These are phyloP conservation scores for Globisporangium mamillatum DNA, from an alignment of 352 stramenopile species.

Conservation along the genomic window DNA sequence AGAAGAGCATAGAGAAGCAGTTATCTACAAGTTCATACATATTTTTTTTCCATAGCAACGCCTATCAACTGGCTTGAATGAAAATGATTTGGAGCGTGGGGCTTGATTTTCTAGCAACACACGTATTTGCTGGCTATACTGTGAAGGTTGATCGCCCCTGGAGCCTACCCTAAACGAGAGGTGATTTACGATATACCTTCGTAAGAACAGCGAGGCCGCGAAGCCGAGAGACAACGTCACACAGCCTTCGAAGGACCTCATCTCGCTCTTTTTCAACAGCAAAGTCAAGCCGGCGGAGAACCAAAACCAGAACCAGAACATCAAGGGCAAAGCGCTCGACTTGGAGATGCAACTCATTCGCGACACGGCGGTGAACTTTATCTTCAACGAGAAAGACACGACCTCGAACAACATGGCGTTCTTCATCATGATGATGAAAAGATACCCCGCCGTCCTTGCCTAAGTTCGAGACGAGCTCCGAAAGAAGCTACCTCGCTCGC, in stretches of 20 bases:
- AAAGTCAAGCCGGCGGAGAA: too few relatives aligned
- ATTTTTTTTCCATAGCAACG: too few relatives aligned
- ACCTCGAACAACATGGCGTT: slow-evolving; percentile 65
- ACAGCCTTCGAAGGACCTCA: slow-evolving; percentile 23
- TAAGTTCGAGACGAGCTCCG: slow-evolving; percentile 46
- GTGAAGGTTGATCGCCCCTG: too few relatives aligned
- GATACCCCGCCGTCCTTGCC: slow-evolving; percentile 44
- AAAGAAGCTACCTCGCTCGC: slow-evolving; percentile 28
- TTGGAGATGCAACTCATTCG: slow-evolving; percentile 19
- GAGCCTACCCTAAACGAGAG: too few relatives aligned
- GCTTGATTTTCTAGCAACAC: too few relatives aligned
- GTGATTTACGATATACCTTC: too few relatives aligned
- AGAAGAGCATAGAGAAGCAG: neutral
- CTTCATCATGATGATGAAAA: slow-evolving; percentile 78
- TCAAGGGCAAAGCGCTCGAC: slow-evolving; percentile 16
- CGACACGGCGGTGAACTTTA: slow-evolving; percentile 78
- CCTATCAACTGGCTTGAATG: too few relatives aligned
- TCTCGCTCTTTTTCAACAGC: slow-evolving; percentile 39
- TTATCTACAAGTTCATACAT: neutral
- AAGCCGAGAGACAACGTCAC: neutral
- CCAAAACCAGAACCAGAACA: slow-evolving; percentile 8
- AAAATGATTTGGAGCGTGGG: too few relatives aligned
- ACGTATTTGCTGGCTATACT: too few relatives aligned
- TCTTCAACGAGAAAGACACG: slow-evolving; percentile 73
- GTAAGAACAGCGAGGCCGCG: neutral